Base-by-base conservation (phyloP, 352 stramenopile genomes). In the Phytophthora foliorum region DNA sequence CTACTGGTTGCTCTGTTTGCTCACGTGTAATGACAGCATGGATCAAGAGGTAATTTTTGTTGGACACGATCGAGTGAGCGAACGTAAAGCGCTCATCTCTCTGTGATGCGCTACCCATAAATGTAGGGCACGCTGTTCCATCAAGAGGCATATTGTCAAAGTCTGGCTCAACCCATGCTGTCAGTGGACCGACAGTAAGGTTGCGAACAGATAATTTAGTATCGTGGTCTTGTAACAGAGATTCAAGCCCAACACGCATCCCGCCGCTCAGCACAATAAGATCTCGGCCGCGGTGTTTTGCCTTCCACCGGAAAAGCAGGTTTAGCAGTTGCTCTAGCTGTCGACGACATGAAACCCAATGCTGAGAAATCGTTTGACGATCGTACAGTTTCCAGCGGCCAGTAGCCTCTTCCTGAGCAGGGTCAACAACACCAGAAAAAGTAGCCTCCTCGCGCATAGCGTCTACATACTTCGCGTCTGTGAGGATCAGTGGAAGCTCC, bases 281-380 rank as follows among this genome's bases (percentile, higher is more conserved):
- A 42, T 94, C 87, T 16, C 87, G 84, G 2, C 87, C 87, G 27
- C 74, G 78, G 19, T 75, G 75, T 57, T 93, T 93, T 9, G 81
- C 66, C 36, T 94, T 94, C 87, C 87, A 94, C 10, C 82, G 79
- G 45, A 94, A 94, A 14, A 94, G 54, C 4, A 94, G 52, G 24
- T 81, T 65, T 10, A 94, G 46, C 3, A 94, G 69, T 64, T 92
- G 83, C 63, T 93, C 84, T 1, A 94, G 62, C 46, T 93, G 85
- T 0, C 79, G 70, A 5, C 81, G 84, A 38, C 87, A 94, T 10
- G 69, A 80, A 7, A 92, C 66, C 85, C 85, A 94, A 51, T 94
- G 87, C 54, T 92, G 85, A 19, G 49, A 51, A 24, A 91, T 13
- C 9, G 72, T 46, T 17, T 59, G 57, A n/a, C 83, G 71, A 68